Base-by-base conservation (phyloP, 228 moss, liverwort and hornwort genomes). In the Sphagnum magellanicum region DNA sequence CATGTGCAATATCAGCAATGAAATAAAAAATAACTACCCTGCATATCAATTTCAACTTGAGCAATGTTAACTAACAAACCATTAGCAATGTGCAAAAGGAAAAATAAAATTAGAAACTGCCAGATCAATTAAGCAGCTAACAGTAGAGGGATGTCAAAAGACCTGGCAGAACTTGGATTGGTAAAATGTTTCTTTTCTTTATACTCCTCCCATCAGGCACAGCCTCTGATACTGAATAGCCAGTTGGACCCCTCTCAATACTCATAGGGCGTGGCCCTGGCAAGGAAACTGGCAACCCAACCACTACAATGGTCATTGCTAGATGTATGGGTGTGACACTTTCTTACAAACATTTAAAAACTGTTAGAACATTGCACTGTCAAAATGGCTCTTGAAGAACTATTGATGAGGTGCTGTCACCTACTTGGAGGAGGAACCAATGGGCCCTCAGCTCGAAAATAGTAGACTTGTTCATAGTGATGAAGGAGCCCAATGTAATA, bases 391-490 rank as follows among this genome's bases (percentile, higher is more conserved):
- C 32, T 32, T 32, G 32, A 32, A 32, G 32, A 32, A 32, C 32
- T 32, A 32, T 32, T 32, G 55, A 55, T 55, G 0, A 55, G 16
- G 10, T 51, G 13, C 51, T 10, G 65, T 53, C 47, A 50, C 66
- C 48, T 88, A 94, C 94, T 82, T 81, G 89, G 91, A 58, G 86
- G 79, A 53, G 78, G 12, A 49, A 81, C 72, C 55, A 89, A 59
- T 60, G 76, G 76, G 10, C 88, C 95, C 59, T 71, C 79, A 5
- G 79, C 76, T 66, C 87, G 76, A 62, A 84, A 85, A 66, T 72
- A 87, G 70, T 91, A 90, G 0, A 88, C 77, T 83, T 92, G 92
- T 77, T 96, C 92, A 73, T 86, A 96, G 68, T 92, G 88, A 68
- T 89, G 86, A 59, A 96, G 77, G 0, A 92, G 75, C 4, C 79